Conservation (phyloP, 805 yeast species). For the Candida loeiensis region DNA sequence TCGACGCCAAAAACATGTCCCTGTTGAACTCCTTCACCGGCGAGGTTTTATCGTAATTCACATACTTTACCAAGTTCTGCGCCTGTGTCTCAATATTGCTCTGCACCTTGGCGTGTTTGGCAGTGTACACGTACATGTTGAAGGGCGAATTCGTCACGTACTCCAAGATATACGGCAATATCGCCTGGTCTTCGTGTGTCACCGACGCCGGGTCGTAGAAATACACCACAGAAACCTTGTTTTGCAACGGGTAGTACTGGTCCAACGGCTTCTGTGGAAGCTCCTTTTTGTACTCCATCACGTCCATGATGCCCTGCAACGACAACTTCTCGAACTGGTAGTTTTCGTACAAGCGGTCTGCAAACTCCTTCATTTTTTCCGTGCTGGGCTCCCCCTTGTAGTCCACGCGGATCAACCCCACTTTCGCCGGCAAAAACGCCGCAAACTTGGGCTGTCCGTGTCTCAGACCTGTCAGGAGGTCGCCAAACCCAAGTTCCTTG, state of each 20-base stretch:
- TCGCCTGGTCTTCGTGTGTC: slow-evolving; percentile 58
- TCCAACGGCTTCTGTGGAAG: slow-evolving; percentile 32
- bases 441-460: slow-evolving; percentile 38
- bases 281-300: slow-evolving; percentile 25
- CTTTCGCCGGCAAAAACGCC: slow-evolving; percentile 50
- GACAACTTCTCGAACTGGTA: slow-evolving; percentile 36
- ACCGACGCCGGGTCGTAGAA: slow-evolving; percentile 48
- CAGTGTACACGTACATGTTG: slow-evolving; percentile 50
- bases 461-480: slow-evolving; percentile 20
- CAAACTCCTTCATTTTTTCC: slow-evolving; percentile 39
- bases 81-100: slow-evolving; percentile 42
- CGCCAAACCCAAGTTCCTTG: slow-evolving; percentile 43
- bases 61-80: slow-evolving; percentile 36
- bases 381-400: slow-evolving; percentile 36
- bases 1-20: slow-evolving; percentile 46
- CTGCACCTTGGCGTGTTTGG: slow-evolving; percentile 43
- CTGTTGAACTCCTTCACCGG: slow-evolving; percentile 37
- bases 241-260: slow-evolving; percentile 35
- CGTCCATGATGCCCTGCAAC: slow-evolving; percentile 27
- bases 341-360: slow-evolving; percentile 46
- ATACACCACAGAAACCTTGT: slow-evolving; percentile 50
- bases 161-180: slow-evolving; percentile 59
- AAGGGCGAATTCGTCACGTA: slow-evolving; percentile 55
- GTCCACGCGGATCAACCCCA: slow-evolving; percentile 47
- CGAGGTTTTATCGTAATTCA: slow-evolving; percentile 40